These are phyloP conservation scores for Tilletia indica DNA, from an alignment of 1,284 basidiomycete genomes.

Conservation along the genomic window DNA sequence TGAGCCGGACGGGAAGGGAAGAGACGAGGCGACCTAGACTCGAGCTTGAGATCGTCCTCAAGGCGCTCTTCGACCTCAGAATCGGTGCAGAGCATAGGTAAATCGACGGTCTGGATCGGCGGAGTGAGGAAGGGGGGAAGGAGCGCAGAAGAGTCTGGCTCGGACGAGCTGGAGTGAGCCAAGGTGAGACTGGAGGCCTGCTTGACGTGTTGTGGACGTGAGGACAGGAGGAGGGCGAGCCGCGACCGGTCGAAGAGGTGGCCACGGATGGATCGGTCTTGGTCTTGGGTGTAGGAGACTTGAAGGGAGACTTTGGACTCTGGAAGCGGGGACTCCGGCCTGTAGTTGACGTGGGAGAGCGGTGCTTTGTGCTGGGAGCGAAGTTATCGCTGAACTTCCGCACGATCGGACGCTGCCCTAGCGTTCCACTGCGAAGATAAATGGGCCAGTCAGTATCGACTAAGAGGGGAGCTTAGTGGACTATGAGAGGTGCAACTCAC, in stretches of 20 bases:
- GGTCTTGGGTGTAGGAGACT: background rate
- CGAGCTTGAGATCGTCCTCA: background rate
- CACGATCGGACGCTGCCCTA: background rate
- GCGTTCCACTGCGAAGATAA: background rate
- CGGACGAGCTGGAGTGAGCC: background rate
- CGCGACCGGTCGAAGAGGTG: constrained; percentile 8
- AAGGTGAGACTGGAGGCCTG: background rate
- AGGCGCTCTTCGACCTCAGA: constrained; percentile 3
- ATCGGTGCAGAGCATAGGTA: constrained; percentile 1
- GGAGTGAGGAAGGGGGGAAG: background rate
- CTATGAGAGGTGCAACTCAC: background rate
- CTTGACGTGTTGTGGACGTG: background rate
- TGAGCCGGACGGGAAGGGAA: background rate
- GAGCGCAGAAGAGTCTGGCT: background rate
- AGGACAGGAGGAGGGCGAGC: constrained; percentile 6
- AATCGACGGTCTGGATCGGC: background rate
- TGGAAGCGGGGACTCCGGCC: background rate
- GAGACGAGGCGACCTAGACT: too few relatives aligned
- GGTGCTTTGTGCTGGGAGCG: background rate
- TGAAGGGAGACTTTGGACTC: background rate
- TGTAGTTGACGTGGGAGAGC: background rate
- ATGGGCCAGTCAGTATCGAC: background rate
- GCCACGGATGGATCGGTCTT: background rate
- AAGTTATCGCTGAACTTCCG: background rate
- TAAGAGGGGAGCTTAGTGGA: too few relatives aligned